A percentile compares a stretch with the other conserved stretches of the same genome.
These are phyloP conservation scores for Hymenoscyphus linearis DNA, from an alignment of 2,329 filamentous ascomycete species.

Conservation along the genomic window DNA sequence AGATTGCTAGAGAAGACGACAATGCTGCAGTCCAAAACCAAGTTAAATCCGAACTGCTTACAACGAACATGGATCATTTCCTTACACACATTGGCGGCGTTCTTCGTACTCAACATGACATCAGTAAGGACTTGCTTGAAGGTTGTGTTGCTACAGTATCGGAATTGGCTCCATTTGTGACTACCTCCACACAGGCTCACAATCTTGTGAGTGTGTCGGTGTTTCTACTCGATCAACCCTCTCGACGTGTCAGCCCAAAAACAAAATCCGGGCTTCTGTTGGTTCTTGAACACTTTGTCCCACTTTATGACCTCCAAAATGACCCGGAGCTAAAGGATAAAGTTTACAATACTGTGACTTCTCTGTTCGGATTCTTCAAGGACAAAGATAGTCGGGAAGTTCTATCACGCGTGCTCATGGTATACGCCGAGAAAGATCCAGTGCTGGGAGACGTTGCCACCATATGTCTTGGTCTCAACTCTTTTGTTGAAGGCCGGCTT, in stretches of 20 bases:
- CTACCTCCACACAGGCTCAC: constrained; percentile 63
- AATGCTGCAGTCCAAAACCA: constrained; percentile 41
- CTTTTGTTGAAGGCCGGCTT: constrained; percentile 64
- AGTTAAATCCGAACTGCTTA: constrained; percentile 51
- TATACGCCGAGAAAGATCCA: constrained; percentile 61
- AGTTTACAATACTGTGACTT: constrained; percentile 69
- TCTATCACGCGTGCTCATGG: constrained; percentile 66
- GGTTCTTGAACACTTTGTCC: constrained; percentile 76
- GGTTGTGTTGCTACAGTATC: constrained; percentile 75
- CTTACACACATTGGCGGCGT: constrained; percentile 64
- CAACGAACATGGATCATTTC: constrained; percentile 53
- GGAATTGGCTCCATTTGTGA: constrained; percentile 66
- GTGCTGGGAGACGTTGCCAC: constrained; percentile 57
- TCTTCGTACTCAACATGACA: constrained; percentile 50
- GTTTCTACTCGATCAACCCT: constrained; percentile 80
- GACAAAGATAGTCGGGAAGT: constrained; percentile 72
- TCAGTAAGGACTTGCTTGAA: constrained; percentile 71
- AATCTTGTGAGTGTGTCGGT: constrained; percentile 74
- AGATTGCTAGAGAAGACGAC: constrained; percentile 51
- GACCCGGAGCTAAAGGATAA: constrained; percentile 54
- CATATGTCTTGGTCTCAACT: constrained; percentile 76
- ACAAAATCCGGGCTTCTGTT: constrained; percentile 76
- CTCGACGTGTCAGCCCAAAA: constrained; percentile 72
- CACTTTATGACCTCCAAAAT: constrained; percentile 52
- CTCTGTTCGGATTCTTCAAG: constrained; percentile 85